Evolutionary conservation across 768 basidiomycete genomes (phyloP).

Genomic region (Leccinum variicolor): DNA sequence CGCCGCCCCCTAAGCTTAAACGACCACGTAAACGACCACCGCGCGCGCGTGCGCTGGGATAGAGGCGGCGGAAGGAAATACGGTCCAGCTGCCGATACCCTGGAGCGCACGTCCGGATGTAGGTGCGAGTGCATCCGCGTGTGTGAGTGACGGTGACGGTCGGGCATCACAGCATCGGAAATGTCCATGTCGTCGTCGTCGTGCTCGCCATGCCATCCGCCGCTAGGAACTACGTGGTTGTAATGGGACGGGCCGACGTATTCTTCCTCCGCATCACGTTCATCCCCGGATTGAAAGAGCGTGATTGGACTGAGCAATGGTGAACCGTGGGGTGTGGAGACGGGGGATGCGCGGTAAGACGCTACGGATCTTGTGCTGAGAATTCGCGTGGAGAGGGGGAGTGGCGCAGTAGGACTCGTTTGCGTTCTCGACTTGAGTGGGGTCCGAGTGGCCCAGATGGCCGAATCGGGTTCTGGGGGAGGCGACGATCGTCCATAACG

Average conservation of each 20-base stretch:
- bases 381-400: conserved; percentile 41
- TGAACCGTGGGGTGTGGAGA: conserved; percentile 37
- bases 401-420: conserved; percentile 37
- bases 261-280: conserved; percentile 41
- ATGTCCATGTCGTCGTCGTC: conserved; percentile 4
- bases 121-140: background rate
- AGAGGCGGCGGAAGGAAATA: conserved; percentile 41
- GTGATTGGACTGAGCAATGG: conserved; percentile 37
- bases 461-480: conserved; percentile 34
- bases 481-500: conserved; percentile 25
- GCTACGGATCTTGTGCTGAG: conserved; percentile 33
- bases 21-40: conserved; percentile 42
- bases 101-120: background rate
- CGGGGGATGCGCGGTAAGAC: conserved; percentile 38
- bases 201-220: conserved; percentile 31
- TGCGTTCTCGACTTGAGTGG: conserved; percentile 36
- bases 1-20: conserved; percentile 55
- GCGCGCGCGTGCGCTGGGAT: conserved; percentile 20
- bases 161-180: background rate
- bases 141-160: background rate
- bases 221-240: conserved; percentile 29
- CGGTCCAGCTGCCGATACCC: conserved; percentile 1
- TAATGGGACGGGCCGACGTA: conserved; percentile 51
- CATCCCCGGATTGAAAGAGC: conserved; percentile 40
- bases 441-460: conserved; percentile 40